phyloP scores from a whole-genome alignment of 306 rosid species.

The Rubus idaeus region DNA sequence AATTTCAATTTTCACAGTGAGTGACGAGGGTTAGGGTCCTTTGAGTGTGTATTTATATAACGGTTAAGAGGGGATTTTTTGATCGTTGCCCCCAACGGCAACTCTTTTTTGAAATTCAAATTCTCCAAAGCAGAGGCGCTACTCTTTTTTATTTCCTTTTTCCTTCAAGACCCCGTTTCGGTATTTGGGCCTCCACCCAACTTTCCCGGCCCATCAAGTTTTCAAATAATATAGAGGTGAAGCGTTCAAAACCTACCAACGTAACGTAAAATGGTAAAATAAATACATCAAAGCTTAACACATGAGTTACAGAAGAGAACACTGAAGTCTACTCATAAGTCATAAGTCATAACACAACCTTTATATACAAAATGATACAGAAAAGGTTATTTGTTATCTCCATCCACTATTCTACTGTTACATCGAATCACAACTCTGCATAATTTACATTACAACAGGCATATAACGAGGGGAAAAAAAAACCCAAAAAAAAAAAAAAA shows the following conservation, averaged over 20 bases:
- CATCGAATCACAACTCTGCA: neutral
- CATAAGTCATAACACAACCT: neutral
- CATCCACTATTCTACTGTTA: neutral
- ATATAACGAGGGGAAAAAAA: neutral
- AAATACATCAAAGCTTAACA: neutral
- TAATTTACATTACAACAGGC: constrained; percentile 7
- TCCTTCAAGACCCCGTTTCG: neutral
- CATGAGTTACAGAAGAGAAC: neutral
- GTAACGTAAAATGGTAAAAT: neutral
- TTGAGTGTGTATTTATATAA: neutral
- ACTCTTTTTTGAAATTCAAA: constrained; percentile 58
- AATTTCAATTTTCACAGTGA: neutral
- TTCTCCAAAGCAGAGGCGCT: neutral
- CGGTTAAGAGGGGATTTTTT: constrained; percentile 12
- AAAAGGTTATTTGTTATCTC: neutral
- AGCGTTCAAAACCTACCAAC: neutral
- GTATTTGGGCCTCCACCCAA: neutral
- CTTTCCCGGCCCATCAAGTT: neutral
- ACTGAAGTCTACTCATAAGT: neutral
- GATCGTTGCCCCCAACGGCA: constrained; percentile 43
- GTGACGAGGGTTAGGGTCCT: neutral
- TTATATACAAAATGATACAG: neutral
- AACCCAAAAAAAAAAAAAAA: neutral
- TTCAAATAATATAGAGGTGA: neutral
- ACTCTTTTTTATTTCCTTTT: neutral